These are phyloP conservation scores for Lineolata rhizophorae DNA, from an alignment of 495 filamentous ascomycete genomes.

Conservation along the genomic window DNA sequence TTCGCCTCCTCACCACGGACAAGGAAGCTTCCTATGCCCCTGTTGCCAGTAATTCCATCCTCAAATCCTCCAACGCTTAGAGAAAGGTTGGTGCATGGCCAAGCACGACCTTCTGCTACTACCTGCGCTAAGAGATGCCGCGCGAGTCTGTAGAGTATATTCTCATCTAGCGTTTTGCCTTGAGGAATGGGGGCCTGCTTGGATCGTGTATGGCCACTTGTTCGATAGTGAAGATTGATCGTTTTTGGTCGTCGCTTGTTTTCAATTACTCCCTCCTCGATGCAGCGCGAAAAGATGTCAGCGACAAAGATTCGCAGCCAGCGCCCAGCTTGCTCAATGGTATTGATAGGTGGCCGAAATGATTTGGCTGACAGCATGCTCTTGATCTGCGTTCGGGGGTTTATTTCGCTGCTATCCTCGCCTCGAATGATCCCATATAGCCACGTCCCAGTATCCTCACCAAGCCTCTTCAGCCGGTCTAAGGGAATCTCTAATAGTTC, in stretches of 20 bases:
- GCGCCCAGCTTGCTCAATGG: slow-evolving; percentile 53
- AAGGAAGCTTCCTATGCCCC: slow-evolving; percentile 67
- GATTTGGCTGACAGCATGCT: slow-evolving; percentile 97
- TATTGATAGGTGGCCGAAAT: slow-evolving; percentile 68
- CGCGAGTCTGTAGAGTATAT: slow-evolving; percentile 52
- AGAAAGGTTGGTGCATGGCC: slow-evolving; percentile 73
- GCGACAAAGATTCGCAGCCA: slow-evolving; percentile 88
- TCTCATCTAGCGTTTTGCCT: slow-evolving; percentile 50
- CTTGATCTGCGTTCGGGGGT: slow-evolving; percentile 79
- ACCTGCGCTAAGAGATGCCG: slow-evolving; percentile 57
- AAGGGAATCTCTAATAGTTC: slow-evolving; percentile 52
- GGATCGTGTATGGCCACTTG: slow-evolving; percentile 45
- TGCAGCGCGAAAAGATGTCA: slow-evolving; percentile 73
- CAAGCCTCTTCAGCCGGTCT: slow-evolving; percentile 55
- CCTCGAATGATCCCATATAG: slow-evolving; percentile 73
- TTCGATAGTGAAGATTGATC: slow-evolving; percentile 60
- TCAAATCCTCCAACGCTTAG: slow-evolving; percentile 79
- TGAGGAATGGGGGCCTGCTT: slow-evolving; percentile 54
- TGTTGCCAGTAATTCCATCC: slow-evolving; percentile 62
- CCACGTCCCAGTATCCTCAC: slow-evolving; percentile 76
- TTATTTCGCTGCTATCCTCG: slow-evolving; percentile 72
- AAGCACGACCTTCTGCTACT: slow-evolving; percentile 49
- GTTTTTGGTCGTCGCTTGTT: slow-evolving; percentile 70
- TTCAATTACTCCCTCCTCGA: slow-evolving; percentile 82
- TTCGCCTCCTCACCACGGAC: slow-evolving; percentile 58